Conservation (phyloP, 352 stramenopile genomes). For the Pythium utonaiense region DNA sequence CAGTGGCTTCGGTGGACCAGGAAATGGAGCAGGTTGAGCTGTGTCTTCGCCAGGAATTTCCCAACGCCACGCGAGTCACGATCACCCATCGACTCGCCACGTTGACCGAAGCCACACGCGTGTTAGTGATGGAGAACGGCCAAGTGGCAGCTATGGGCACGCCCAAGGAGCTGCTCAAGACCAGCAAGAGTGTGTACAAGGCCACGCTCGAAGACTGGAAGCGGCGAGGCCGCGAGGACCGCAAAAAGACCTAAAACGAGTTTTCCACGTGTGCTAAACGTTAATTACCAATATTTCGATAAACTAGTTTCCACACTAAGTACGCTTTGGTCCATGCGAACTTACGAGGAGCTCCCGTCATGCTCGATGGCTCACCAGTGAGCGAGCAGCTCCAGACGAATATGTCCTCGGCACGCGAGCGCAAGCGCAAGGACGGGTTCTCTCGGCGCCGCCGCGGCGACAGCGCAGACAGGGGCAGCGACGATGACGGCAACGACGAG, state of each 20-base stretch:
- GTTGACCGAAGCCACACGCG: slow-evolving; percentile 93
- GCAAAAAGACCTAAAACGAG: slow-evolving; percentile 10
- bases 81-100: slow-evolving; percentile 97
- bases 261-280: too few relatives aligned
- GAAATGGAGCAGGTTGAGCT: slow-evolving; percentile 15
- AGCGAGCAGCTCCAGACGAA: neutral
- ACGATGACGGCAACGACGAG: slow-evolving; percentile 18
- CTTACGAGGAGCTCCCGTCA: slow-evolving; percentile 15
- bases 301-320: neutral
- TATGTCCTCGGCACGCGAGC: slow-evolving; percentile 2
- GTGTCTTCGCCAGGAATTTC: slow-evolving; percentile 27
- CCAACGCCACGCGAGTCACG: slow-evolving; percentile 90
- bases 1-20: neutral
- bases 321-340: slow-evolving; percentile 7
- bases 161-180: slow-evolving; percentile 79
- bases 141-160: slow-evolving; percentile 85
- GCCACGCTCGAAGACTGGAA: slow-evolving; percentile 59
- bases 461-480: slow-evolving; percentile 8
- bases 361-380: neutral
- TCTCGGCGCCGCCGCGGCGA: slow-evolving; percentile 21
- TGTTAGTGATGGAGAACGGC: slow-evolving; percentile 95
- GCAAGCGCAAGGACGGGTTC: slow-evolving; percentile 26
- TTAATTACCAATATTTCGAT: too few relatives aligned
- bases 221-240: slow-evolving; percentile 6
- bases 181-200: slow-evolving; percentile 45